phyloP scores from a whole-genome alignment of 2,329 filamentous ascomycete genomes.

The Neofusicoccum cordaticola region DNA sequence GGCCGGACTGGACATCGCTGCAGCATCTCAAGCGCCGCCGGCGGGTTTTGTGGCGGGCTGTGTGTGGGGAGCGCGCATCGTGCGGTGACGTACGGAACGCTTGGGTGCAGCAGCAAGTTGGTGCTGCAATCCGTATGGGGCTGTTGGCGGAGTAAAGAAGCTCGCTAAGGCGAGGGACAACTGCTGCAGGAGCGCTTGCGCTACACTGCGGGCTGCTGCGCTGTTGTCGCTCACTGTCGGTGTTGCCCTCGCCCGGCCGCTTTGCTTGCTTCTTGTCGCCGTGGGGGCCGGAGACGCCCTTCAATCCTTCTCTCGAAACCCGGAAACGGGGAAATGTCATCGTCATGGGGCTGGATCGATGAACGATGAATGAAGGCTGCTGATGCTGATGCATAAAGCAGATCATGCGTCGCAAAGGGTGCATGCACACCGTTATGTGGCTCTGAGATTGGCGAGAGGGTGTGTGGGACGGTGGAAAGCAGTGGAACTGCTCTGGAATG shows the following conservation, averaged over 20 bases:
- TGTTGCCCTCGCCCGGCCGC: background rate
- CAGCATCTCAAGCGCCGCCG: background rate
- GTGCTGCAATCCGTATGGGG: background rate
- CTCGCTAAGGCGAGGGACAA: background rate
- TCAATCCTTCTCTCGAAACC: background rate
- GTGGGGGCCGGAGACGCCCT: background rate
- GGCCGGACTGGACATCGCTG: background rate
- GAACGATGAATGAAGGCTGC: background rate
- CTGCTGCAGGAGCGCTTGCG: background rate
- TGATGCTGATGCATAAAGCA: background rate
- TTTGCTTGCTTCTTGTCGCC: background rate
- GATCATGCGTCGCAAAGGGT: background rate
- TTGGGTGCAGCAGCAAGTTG: background rate
- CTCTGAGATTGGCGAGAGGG: background rate
- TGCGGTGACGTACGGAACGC: background rate
- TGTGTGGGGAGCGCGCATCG: background rate
- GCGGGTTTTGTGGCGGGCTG: no score
- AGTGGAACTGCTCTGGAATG: background rate
- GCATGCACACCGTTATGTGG: constrained; percentile 9
- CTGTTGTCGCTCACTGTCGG: no score
- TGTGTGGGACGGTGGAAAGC: background rate
- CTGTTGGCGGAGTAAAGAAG: background rate
- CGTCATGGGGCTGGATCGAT: background rate
- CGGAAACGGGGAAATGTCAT: background rate
- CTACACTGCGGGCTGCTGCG: no score